phyloP scores from a whole-genome alignment of 768 basidiomycete genomes.

The Russula sp. region DNA sequence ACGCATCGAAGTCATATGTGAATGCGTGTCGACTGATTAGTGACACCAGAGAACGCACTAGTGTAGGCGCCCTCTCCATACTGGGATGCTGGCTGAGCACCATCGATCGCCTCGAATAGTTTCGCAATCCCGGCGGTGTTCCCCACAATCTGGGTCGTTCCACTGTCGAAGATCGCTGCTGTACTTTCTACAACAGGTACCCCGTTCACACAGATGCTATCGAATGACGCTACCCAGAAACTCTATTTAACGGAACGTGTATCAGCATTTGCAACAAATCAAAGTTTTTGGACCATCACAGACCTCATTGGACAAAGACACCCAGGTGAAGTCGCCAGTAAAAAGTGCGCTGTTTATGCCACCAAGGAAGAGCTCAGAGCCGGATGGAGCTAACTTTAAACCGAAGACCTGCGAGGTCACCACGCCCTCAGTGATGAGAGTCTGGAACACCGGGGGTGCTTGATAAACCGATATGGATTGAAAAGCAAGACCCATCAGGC shows the following conservation, averaged over 20 bases:
- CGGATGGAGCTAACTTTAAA: conserved; percentile 45
- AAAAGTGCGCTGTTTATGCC: conserved; percentile 22
- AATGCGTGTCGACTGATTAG: not conserved
- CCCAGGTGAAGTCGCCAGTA: conserved; percentile 22
- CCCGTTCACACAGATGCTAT: conserved; percentile 32
- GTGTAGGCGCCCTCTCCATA: not conserved
- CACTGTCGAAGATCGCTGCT: conserved; percentile 36
- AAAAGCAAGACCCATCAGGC: conserved; percentile 43
- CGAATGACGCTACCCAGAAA: conserved; percentile 30
- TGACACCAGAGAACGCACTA: not conserved
- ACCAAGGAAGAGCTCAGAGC: conserved; percentile 40
- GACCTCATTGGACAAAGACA: conserved; percentile 5
- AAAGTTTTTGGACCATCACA: not conserved
- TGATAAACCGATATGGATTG: conserved; percentile 33
- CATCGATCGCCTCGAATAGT: conserved; percentile 1
- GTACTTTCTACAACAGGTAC: conserved; percentile 7
- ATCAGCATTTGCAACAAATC: not conserved
- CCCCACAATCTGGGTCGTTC: conserved; percentile 36
- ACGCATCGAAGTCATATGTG: not conserved
- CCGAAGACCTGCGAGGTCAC: conserved; percentile 44
- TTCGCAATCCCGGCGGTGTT: not conserved
- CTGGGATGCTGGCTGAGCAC: not conserved
- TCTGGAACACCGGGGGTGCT: conserved; percentile 38
- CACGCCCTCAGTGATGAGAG: conserved; percentile 41
- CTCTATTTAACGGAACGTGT: not conserved